phyloP scores from a whole-genome alignment of 2,329 filamentous ascomycete genomes.

The Mycosphaerella sp. region DNA sequence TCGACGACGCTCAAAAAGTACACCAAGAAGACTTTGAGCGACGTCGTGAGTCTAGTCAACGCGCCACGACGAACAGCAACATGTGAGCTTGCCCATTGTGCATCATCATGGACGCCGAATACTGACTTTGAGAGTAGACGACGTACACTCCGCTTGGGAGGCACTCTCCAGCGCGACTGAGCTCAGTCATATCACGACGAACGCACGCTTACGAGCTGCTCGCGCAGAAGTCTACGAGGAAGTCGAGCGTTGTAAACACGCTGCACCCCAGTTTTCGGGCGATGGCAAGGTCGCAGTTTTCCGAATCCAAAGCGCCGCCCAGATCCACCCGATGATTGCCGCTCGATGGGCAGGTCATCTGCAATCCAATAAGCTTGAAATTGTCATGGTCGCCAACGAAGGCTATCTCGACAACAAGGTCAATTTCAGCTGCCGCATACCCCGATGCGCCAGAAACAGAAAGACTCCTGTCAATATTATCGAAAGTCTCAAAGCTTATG shows the following conservation, averaged over 20 bases:
- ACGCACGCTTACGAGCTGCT: conserved; percentile 48
- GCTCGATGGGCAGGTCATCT: conserved; percentile 60
- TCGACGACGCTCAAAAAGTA: conserved; percentile 52
- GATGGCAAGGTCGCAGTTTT: conserved; percentile 59
- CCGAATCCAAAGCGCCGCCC: conserved; percentile 53
- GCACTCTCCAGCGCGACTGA: conserved; percentile 48
- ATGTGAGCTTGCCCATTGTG: conserved; percentile 28
- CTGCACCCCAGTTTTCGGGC: conserved; percentile 56
- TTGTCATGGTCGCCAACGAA: conserved; percentile 61
- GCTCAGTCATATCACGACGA: conserved; percentile 48
- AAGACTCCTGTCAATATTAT: conserved; percentile 59
- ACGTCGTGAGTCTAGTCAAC: conserved; percentile 58
- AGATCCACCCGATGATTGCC: conserved; percentile 62
- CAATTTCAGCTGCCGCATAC: conserved; percentile 61
- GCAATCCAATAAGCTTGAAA: conserved; percentile 53
- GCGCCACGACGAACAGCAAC: conserved; percentile 57
- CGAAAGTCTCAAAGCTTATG: conserved; percentile 49
- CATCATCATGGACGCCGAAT: neutral
- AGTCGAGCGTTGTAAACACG: conserved; percentile 55
- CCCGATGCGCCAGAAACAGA: conserved; percentile 48
- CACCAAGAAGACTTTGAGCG: conserved; percentile 57
- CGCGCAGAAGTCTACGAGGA: conserved; percentile 55
- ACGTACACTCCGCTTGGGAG: conserved; percentile 56
- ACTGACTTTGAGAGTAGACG: conserved; percentile 29
- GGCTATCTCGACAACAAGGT: conserved; percentile 58